Base-by-base conservation (phyloP, 495 filamentous ascomycete species). In the Durotheca rogersii region DNA sequence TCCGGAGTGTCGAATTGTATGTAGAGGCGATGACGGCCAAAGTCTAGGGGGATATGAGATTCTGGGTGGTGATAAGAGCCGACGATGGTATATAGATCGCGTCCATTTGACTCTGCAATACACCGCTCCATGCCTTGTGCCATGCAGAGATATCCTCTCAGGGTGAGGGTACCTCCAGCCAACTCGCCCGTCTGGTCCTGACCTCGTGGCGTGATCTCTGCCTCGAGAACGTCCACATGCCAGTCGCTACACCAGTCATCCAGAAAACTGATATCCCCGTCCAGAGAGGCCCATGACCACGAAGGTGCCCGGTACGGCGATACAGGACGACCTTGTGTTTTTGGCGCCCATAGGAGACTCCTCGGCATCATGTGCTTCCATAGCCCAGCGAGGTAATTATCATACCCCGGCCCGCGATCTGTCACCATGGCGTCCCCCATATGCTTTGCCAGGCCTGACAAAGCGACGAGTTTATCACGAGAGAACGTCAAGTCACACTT, bases 261-360 rank as follows among this genome's bases (percentile, higher is more conserved):
- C 4, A n/a, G 33, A 18, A 51, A n/a, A 21, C 1, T 14, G 11
- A 51, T 11, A 12, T 12, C 12, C 1, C 56, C 55, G 36, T 64
- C 49, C 9, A 61, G 7, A 11, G 51, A 55, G 0, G 57, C 60
- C 60, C 60, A 64, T 11, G 60, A 64, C 60, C 60, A 64, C 3
- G 60, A 60, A 7, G 60, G 60, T 9, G 56, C 60, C 6, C 51
- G 51, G 16, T 63, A 63, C n/a, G n/a, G n/a, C n/a, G n/a, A n/a
- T n/a, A 9, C 25, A 15, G 7, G 35, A 34, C 2, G 45, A 10
- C 11, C 51, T 17, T 0, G 15, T n/a, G 14, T 14, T 41, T 5
- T 47, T 41, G 2, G 20, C 16, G 19, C 33, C 59, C 59, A 62
- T 18, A 58, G 10, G n/a, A 62, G 27, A 20, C 37, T 50, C 1